phyloP scores from a whole-genome alignment of 1,284 basidiomycete species.

The Ceratobasidium sp. region DNA sequence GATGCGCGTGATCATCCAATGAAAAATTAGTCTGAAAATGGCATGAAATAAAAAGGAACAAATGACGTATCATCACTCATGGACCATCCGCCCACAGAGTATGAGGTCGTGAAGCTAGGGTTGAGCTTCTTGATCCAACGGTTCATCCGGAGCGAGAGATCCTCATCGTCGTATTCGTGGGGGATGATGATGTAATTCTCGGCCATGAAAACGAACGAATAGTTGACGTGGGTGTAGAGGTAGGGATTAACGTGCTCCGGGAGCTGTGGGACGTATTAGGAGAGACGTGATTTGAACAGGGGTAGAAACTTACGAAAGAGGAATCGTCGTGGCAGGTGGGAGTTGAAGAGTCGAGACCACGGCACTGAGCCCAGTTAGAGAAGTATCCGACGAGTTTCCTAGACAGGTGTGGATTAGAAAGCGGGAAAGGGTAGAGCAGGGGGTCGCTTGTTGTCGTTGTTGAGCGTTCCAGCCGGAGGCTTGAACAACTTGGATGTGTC shows the following conservation, averaged over 20 bases:
- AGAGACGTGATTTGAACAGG: not conserved
- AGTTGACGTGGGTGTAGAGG: constrained; percentile 37
- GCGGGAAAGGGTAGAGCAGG: no score
- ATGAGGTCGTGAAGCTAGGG: constrained; percentile 20
- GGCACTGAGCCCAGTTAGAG: constrained; percentile 28
- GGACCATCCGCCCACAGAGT: constrained; percentile 35
- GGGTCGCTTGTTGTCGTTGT: not conserved
- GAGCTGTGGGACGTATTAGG: not conserved
- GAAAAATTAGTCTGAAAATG: not conserved
- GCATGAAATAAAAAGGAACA: not conserved
- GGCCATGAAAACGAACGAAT: constrained; percentile 38
- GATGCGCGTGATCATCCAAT: not conserved
- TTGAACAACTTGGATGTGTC: constrained; percentile 20
- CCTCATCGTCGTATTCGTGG: constrained; percentile 9
- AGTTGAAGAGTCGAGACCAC: constrained; percentile 8
- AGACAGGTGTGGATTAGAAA: no score
- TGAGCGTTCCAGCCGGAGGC: constrained; percentile 6
- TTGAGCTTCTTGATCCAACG: constrained; percentile 36
- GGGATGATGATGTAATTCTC: constrained; percentile 24
- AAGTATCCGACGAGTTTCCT: constrained; percentile 19
- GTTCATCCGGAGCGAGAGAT: not conserved
- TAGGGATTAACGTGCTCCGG: constrained; percentile 33
- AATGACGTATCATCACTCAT: constrained; percentile 9
- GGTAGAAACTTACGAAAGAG: not conserved
- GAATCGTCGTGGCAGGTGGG: constrained; percentile 16